phyloP scores from a whole-genome alignment of 2,329 filamentous ascomycete genomes.

The Scorias spongiosa region DNA sequence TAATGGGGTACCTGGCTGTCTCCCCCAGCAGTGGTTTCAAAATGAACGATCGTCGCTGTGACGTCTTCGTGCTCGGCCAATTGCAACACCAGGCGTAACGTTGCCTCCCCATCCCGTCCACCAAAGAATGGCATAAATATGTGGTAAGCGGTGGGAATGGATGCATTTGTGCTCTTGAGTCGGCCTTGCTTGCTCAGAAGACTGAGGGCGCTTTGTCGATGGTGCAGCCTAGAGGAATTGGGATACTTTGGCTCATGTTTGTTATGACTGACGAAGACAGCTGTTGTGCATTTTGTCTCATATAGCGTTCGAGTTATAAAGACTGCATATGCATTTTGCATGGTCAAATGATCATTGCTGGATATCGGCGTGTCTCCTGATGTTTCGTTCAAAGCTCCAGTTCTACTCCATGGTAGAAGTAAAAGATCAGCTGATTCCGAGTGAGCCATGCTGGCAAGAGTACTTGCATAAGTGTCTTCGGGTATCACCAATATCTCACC shows the following conservation, averaged over 20 bases:
- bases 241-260: constrained; percentile 36
- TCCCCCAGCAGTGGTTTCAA: constrained; percentile 22
- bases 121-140: constrained; percentile 82
- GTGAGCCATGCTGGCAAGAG: constrained; percentile 48
- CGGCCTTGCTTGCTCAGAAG: constrained; percentile 45
- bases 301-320: constrained; percentile 59
- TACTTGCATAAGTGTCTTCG: constrained; percentile 62
- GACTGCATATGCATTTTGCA: constrained; percentile 47
- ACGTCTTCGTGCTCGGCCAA: constrained; percentile 65
- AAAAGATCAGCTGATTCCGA: constrained; percentile 48
- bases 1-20: background rate
- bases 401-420: constrained; percentile 81
- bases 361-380: constrained; percentile 23
- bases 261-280: constrained; percentile 64
- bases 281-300: constrained; percentile 50
- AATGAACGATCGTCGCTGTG: constrained; percentile 58
- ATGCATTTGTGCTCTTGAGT: constrained; percentile 34
- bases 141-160: constrained; percentile 58
- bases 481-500: constrained; percentile 70
- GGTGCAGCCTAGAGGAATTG: constrained; percentile 26
- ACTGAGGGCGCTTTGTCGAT: constrained; percentile 42
- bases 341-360: constrained; percentile 32
- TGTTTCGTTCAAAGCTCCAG: constrained; percentile 58
- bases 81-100: constrained; percentile 68
- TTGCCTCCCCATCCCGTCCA: constrained; percentile 64